These are phyloP conservation scores for Peniophora sp. DNA, from an alignment of 1,284 basidiomycete genomes.

Conservation along the genomic window DNA sequence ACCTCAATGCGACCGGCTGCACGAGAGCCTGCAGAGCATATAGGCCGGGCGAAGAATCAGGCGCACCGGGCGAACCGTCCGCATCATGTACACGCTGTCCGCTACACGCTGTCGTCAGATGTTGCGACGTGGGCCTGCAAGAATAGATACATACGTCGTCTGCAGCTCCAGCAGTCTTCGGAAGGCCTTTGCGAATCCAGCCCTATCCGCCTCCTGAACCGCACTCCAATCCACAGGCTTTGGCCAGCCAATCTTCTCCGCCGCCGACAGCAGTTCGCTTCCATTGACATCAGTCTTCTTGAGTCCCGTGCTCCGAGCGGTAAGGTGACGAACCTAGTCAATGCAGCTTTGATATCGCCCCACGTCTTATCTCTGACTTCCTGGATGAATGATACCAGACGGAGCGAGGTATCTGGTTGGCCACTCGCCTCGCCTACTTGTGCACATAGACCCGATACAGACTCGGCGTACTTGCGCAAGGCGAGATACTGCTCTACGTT, in stretches of 20 bases:
- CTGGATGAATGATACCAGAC: conserved; percentile 51
- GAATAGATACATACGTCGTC: conserved; percentile 46
- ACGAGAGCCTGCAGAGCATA: conserved; percentile 84
- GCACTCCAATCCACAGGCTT: conserved; percentile 57
- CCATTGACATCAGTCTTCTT: neutral
- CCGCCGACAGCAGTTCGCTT: conserved; percentile 54
- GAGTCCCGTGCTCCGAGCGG: too few species aligned
- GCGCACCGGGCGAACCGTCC: conserved; percentile 15
- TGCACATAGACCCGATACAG: conserved; percentile 34
- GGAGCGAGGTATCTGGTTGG: conserved; percentile 32
- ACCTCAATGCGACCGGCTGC: conserved; percentile 78
- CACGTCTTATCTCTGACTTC: conserved; percentile 63
- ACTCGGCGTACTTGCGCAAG: conserved; percentile 52
- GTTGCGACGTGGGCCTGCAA: neutral
- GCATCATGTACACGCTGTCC: neutral
- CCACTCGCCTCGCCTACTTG: conserved; percentile 37
- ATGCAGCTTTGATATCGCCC: conserved; percentile 57
- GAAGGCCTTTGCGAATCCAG: conserved; percentile 69
- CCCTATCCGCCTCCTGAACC: conserved; percentile 40
- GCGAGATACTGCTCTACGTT: conserved; percentile 51
- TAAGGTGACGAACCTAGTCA: conserved; percentile 48
- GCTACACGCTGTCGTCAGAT: neutral
- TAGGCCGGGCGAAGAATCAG: conserved; percentile 19
- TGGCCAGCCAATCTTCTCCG: conserved; percentile 81
- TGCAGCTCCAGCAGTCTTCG: conserved; percentile 71